Conservation (phyloP, 768 basidiomycete species). For the Lentinula detonsa region DNA sequence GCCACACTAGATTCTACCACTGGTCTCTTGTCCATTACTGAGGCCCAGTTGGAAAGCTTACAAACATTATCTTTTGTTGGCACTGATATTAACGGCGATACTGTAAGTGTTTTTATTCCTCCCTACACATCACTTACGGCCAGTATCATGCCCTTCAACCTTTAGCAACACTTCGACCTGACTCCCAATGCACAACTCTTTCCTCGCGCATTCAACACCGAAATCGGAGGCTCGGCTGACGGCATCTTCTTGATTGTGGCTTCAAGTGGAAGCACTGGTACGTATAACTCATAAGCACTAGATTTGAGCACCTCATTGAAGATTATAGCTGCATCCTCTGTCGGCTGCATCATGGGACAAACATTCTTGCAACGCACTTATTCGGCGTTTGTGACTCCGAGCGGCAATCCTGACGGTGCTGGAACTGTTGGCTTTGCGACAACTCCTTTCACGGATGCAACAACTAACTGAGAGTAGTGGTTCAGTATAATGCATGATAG, state of each 20-base stretch:
- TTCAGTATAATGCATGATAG: neutral
- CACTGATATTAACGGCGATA: neutral
- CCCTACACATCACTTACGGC: too few species aligned
- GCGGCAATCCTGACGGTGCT: slow-evolving; percentile 10
- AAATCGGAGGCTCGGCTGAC: slow-evolving; percentile 24
- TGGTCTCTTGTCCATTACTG: slow-evolving; percentile 49
- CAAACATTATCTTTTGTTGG: slow-evolving; percentile 48
- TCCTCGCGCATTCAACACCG: slow-evolving; percentile 27
- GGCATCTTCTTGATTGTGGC: slow-evolving; percentile 28
- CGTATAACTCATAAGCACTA: neutral
- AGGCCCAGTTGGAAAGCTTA: slow-evolving; percentile 42
- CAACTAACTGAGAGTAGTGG: neutral
- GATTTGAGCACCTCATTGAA: neutral
- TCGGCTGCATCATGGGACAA: slow-evolving; percentile 41
- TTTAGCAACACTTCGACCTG: slow-evolving; percentile 16
- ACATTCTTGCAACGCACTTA: slow-evolving; percentile 22
- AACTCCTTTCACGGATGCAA: neutral
- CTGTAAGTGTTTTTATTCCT: slow-evolving; percentile 19
- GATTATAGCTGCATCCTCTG: slow-evolving; percentile 6
- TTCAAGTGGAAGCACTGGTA: slow-evolving; percentile 24
- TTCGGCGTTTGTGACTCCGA: slow-evolving; percentile 55
- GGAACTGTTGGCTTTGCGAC: neutral
- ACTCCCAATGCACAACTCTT: slow-evolving; percentile 36
- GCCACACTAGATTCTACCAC: neutral
- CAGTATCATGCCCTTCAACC: neutral